Percentiles rank a stretch among this genome's conserved stretches.
phyloP scores from a whole-genome alignment of 345 rosid species.

The Arabidopsis suecica region DNA sequence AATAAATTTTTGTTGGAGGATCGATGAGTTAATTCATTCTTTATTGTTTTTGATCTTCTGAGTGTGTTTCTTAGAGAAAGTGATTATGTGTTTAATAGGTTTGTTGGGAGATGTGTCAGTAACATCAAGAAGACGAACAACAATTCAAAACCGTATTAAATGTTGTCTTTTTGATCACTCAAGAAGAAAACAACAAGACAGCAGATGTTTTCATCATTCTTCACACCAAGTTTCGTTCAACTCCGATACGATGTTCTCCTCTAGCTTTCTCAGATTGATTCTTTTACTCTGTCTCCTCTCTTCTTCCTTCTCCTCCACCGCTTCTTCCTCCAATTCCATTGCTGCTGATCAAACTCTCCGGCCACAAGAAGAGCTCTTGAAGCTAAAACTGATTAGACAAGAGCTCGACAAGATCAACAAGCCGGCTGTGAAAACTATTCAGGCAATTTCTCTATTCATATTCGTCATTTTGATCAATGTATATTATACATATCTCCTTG shows the following conservation, averaged over 20 bases:
- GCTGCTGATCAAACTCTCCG: conserved; percentile 57
- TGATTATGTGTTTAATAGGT: conserved; percentile 44
- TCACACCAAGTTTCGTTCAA: conserved; percentile 50
- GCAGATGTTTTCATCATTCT: conserved; percentile 45
- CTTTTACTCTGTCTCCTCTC: conserved; percentile 55
- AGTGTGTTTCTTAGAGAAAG: conserved; percentile 50
- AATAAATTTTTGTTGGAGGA: conserved; percentile 24
- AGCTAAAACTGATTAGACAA: conserved; percentile 60
- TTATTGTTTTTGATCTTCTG: conserved; percentile 34
- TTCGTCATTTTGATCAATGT: not conserved
- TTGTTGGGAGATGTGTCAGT: conserved; percentile 52
- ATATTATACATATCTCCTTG: not conserved
- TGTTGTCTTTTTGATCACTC: conserved; percentile 57
- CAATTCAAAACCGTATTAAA: conserved; percentile 48
- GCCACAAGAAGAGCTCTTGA: conserved; percentile 62
- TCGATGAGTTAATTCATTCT: conserved; percentile 36
- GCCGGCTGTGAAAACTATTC: conserved; percentile 80
- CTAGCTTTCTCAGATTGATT: conserved; percentile 55
- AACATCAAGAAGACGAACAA: conserved; percentile 51
- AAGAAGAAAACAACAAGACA: conserved; percentile 52
- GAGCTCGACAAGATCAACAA: conserved; percentile 88
- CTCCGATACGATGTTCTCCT: conserved; percentile 47
- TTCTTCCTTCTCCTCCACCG: conserved; percentile 46
- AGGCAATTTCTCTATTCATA: conserved; percentile 48
- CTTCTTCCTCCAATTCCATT: conserved; percentile 43